These are phyloP conservation scores for Xylaria digitata DNA, from an alignment of 2,329 filamentous ascomycete species.

Conservation along the genomic window DNA sequence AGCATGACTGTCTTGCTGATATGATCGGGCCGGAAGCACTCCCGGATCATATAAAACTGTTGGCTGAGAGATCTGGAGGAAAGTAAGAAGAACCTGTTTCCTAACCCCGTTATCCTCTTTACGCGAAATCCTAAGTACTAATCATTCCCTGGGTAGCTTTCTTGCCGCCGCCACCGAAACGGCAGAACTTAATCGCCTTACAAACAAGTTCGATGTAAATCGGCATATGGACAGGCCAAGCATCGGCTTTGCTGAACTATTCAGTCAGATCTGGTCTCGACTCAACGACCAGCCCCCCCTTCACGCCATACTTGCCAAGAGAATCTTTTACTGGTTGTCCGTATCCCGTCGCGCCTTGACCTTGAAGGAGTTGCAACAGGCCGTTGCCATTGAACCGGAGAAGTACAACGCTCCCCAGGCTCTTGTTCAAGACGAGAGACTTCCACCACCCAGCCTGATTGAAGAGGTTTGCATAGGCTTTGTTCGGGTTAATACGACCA, in stretches of 20 bases:
- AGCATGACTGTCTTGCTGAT: background rate
- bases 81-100: constrained; percentile 13
- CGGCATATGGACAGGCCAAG: constrained; percentile 1
- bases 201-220: constrained; percentile 1
- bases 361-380: constrained; percentile 24
- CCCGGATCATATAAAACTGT: constrained; percentile 4
- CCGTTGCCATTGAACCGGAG: constrained; percentile 18
- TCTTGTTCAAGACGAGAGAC: background rate
- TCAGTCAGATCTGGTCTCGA: constrained; percentile 25
- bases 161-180: constrained; percentile 14
- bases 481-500: constrained; percentile 8
- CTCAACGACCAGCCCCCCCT: constrained; percentile 20
- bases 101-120: background rate
- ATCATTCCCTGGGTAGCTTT: constrained; percentile 9
- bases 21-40: constrained; percentile 1
- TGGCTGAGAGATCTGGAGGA: constrained; percentile 17
- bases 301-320: constrained; percentile 20
- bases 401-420: background rate
- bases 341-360: constrained; percentile 18
- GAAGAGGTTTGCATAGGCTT: constrained; percentile 23
- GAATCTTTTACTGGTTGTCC: constrained; percentile 22
- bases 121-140: background rate
- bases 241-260: constrained; percentile 8
- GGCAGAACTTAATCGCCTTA: constrained; percentile 17
- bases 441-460: constrained; percentile 19